Base-by-base conservation (phyloP, 2,329 filamentous ascomycete species). In the Epichloe sylvatica region DNA sequence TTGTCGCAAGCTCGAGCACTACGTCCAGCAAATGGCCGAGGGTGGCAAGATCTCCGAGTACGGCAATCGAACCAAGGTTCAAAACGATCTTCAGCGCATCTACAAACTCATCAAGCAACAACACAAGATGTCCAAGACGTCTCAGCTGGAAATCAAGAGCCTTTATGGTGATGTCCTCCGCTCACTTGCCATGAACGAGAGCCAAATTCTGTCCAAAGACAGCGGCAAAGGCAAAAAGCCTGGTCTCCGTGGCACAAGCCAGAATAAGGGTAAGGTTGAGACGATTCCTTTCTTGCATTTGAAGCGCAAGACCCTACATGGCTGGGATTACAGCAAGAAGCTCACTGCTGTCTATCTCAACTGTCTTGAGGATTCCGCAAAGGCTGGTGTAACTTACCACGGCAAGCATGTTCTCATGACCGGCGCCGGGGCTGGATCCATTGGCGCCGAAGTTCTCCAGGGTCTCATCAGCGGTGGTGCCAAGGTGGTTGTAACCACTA, bases 261-360 rank as follows among this genome's bases (percentile, higher is more conserved):
- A 76, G 41, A 71, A 75, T 60, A 94, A 92, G 74, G 89, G 89
- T 67, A 96, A 95, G 74, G 83, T 94, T 51, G 91, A 97, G 73
- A 95, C 92, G 17, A 94, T 98, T 58, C 92, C 92, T 35, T 98
- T 98, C 81, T 72, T 98, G 48, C 92, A 98, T 66, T 75, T 98
- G 51, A 96, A 96, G 79, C 86, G 88, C 68, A 94, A 94, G 70
- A 82, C 86, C 49, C 80, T 90, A 54, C 85, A 95, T 62, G 91
- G 91, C 53, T 98, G 92, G 92, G 90, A 97, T 63, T 98, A 97
- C 75, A 97, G 88, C 80, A 98, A 97, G 78, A 96, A 94, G 74
- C 79, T 98, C 51, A 97, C 92, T 23, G 86, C 87, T 51, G 70
- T 90, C 58, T 98, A 98, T 66, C 80, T 98, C 35, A 88, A 96